Evolutionary conservation across 768 basidiomycete genomes (phyloP).

Genomic region (Termitomyces sp.): DNA sequence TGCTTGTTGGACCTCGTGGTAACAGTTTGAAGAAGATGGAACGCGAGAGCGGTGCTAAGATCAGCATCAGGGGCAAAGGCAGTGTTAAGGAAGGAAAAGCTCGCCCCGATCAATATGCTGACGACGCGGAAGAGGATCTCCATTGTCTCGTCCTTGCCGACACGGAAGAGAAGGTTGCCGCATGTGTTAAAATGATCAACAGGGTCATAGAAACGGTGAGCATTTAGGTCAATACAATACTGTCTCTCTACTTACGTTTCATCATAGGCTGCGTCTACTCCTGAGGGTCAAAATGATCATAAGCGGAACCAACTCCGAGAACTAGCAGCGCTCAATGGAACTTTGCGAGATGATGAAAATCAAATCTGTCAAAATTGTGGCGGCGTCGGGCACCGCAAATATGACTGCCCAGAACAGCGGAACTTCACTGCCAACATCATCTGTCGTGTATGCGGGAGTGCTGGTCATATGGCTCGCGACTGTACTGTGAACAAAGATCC

Average conservation of each 20-base stretch:
- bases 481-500: constrained; percentile 93
- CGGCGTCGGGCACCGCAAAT: constrained; percentile 93
- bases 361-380: constrained; percentile 98
- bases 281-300: constrained; percentile 99
- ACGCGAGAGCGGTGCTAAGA: constrained; percentile 95
- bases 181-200: constrained; percentile 95
- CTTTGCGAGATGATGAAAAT: constrained; percentile 98
- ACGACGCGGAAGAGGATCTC: constrained; percentile 97
- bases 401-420: constrained; percentile 96
- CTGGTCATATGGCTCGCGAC: constrained; percentile 98
- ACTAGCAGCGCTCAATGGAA: constrained; percentile 95
- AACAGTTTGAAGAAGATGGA: constrained; percentile 99
- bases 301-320: constrained; percentile 98
- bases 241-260: constrained; percentile 1
- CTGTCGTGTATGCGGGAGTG: constrained; percentile 96
- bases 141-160: constrained; percentile 97
- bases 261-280: constrained; percentile 90
- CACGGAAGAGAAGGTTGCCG: constrained; percentile 82
- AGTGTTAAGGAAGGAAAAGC: constrained; percentile 99
- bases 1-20: constrained; percentile 96
- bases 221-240: constrained; percentile 8
- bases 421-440: constrained; percentile 99
- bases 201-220: constrained; percentile 95
- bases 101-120: constrained; percentile 87
- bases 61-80: constrained; percentile 96